Percentiles rank a stretch among this genome's conserved stretches.
Conservation (phyloP, 2,329 filamentous ascomycete genomes). For the Penicillium sumatraense region DNA sequence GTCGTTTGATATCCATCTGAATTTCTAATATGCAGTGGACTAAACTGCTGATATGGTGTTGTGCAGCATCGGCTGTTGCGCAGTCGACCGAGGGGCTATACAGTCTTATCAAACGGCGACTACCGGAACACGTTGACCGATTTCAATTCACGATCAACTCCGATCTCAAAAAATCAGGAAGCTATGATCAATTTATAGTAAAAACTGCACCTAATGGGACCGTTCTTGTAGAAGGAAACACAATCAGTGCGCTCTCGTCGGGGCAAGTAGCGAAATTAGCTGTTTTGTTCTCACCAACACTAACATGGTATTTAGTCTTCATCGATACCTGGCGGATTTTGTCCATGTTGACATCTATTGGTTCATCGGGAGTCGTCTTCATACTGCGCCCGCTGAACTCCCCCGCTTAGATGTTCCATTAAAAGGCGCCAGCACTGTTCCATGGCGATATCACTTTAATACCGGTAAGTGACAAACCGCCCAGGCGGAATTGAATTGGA, state of each 20-base stretch:
- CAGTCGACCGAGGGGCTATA: conserved; percentile 29
- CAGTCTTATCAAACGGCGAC: conserved; percentile 28
- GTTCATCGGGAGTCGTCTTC: conserved; percentile 50
- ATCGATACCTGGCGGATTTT: conserved; percentile 47
- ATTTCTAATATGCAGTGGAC: conserved; percentile 12
- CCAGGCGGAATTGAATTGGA: no score
- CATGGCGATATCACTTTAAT: conserved; percentile 58
- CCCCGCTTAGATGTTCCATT: conserved; percentile 38
- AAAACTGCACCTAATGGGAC: conserved; percentile 27
- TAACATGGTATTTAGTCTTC: conserved; percentile 34
- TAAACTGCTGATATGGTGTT: conserved; percentile 13
- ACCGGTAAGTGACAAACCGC: conserved; percentile 40
- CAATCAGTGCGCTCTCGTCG: conserved; percentile 38
- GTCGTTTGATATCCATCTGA: not conserved
- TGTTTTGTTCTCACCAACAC: not conserved
- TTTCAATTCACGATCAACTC: conserved; percentile 27
- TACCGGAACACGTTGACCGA: conserved; percentile 26
- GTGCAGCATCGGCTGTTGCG: conserved; percentile 3
- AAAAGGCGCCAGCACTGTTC: conserved; percentile 48
- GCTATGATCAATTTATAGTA: conserved; percentile 29
- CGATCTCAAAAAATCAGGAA: conserved; percentile 1
- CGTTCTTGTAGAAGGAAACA: conserved; percentile 39
- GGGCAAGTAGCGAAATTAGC: conserved; percentile 30
- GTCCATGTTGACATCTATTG: conserved; percentile 54
- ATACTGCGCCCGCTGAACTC: conserved; percentile 37